Evolutionary conservation across 257 asterid species (phyloP).

Genomic region (Dorcoceras hygrometricum): DNA sequence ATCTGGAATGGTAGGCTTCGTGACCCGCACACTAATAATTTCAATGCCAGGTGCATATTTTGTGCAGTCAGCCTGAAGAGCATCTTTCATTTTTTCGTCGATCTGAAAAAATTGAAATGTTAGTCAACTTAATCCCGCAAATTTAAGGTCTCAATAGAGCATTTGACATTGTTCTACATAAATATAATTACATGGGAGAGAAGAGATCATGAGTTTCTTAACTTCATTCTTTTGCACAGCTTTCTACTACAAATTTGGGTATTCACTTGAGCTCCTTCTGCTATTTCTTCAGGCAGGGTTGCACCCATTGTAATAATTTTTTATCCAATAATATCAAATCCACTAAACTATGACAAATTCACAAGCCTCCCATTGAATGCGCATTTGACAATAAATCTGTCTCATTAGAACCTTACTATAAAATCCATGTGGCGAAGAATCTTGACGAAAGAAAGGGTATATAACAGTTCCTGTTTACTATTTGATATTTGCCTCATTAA

Average conservation of each 20-base stretch:
- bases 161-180: background rate
- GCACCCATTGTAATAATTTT: background rate
- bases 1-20: conserved; percentile 87
- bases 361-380: background rate
- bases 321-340: background rate
- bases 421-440: background rate
- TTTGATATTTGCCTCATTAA: no score
- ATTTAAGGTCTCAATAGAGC: background rate
- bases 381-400: no score
- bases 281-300: background rate
- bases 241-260: background rate
- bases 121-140: background rate
- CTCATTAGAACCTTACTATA: no score
- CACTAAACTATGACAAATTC: background rate
- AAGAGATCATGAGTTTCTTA: background rate
- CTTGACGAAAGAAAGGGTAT: background rate
- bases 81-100: conserved; percentile 97
- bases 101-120: conserved; percentile 49
- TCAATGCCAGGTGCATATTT: conserved; percentile 98
- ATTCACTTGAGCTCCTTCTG: background rate
- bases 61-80: conserved; percentile 98
- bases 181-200: background rate
- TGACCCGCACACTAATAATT: conserved; percentile 91
- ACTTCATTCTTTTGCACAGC: background rate
- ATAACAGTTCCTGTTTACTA: background rate